Evolutionary conservation across 2,329 filamentous ascomycete species (phyloP).

Genomic region (Fonsecaea pugnacius): DNA sequence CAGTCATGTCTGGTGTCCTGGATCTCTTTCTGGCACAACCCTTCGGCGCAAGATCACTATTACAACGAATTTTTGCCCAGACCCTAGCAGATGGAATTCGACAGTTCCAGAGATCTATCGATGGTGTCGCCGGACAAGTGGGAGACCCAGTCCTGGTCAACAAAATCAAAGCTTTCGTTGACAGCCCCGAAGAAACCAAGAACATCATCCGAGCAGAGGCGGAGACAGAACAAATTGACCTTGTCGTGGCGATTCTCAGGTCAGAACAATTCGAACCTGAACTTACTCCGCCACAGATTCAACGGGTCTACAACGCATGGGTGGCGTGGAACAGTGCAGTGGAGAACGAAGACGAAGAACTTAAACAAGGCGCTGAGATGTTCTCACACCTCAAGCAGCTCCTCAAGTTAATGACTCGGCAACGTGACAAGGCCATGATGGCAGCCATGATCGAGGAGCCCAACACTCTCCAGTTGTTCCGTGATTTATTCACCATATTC

Average conservation of each 20-base stretch:
- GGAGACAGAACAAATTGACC: constrained; percentile 72
- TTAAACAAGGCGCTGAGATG: constrained; percentile 85
- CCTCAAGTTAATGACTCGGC: constrained; percentile 85
- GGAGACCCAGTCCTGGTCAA: constrained; percentile 77
- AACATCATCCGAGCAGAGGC: constrained; percentile 74
- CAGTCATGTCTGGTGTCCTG: constrained; percentile 93
- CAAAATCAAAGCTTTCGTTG: constrained; percentile 80
- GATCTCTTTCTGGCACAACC: constrained; percentile 96
- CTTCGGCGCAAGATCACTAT: constrained; percentile 83
- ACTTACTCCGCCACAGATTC: constrained; percentile 75
- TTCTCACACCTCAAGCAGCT: constrained; percentile 96
- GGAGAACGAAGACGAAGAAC: constrained; percentile 84
- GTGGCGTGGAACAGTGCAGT: constrained; percentile 95
- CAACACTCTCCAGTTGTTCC: constrained; percentile 88
- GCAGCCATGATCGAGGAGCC: constrained; percentile 92
- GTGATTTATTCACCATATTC: constrained; percentile 97
- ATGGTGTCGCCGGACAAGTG: constrained; percentile 75
- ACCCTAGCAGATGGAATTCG: constrained; percentile 89
- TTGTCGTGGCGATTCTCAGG: constrained; percentile 82
- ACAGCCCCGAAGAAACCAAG: constrained; percentile 76
- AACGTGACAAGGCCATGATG: constrained; percentile 98
- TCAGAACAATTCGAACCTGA: constrained; percentile 76
- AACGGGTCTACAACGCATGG: constrained; percentile 87
- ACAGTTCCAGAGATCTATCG: constrained; percentile 83
- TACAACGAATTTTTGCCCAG: constrained; percentile 93